Evolutionary conservation across 2,329 filamentous ascomycete genomes (phyloP), one percentile per base, ranked within the genome.

Genomic region (Lecanosticta acicola): DNA sequence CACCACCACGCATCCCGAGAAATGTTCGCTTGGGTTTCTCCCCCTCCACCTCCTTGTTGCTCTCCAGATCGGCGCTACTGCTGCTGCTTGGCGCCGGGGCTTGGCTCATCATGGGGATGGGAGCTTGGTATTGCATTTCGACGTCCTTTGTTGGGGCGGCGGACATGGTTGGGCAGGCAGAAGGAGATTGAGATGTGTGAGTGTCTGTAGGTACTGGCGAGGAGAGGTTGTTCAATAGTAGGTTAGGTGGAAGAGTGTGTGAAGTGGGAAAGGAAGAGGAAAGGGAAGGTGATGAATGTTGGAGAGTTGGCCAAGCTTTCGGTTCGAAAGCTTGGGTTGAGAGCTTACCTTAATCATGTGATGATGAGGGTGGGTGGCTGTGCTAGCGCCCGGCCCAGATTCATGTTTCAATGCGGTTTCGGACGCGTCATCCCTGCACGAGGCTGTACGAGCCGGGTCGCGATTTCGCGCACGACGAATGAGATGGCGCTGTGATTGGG

Each of bases 1-100:
- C 58, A 37, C 58, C 58, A 43, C 57, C 58, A 10, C 58, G 39
- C 58, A 60, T 60, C 38, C 58, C 58, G 14, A 60, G 40, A 24
- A 60, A 48, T 1, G 58, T 60, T 18, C 54, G 41, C 48, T 56
- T 56, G n/a, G 50, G 47, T 34, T 49, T 50, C 43, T 59, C 45
- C 35, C 57, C 53, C 16, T 38, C 39, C n/a, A 36, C 44, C n/a
- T 14, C 13, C 5, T 7, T 35, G 13, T n/a, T 35, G 16, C 19
- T 19, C 14, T 19, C 16, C 17, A 17, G 35, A 16, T 37, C 35
- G 16, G 11, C 35, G 18, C 18, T 16, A 37, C 32, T 32, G 21
- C 43, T 42, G 18, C 41, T 36, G 35, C 35, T 46, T 37, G 45
- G 39, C 20, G 35, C 5, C 11, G 7, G 39, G 17, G 32, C 40